Evolutionary conservation across 176 grass and related monocot genomes (phyloP).

Genomic region (Neostapfia colusana): DNA sequence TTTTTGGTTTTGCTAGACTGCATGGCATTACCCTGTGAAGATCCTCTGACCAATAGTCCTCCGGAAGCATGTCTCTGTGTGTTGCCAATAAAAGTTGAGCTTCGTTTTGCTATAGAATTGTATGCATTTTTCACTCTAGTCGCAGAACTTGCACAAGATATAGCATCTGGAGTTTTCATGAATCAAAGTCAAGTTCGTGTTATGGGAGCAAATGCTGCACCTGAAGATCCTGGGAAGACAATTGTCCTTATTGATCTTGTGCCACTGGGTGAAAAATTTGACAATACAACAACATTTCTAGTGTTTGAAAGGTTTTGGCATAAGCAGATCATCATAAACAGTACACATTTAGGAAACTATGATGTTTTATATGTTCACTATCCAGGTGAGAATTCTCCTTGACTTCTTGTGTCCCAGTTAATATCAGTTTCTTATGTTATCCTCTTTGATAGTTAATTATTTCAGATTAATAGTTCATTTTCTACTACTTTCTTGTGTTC

Average conservation of each 20-base stretch:
- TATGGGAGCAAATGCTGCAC: constrained; percentile 94
- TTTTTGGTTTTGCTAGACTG: constrained; percentile 65
- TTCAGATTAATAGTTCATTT: constrained; percentile 28
- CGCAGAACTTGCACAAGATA: constrained; percentile 72
- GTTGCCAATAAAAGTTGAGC: constrained; percentile 80
- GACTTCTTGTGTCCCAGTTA: constrained; percentile 21
- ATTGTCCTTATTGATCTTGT: constrained; percentile 79
- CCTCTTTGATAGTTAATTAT: constrained; percentile 23
- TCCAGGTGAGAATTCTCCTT: constrained; percentile 54
- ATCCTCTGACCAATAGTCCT: constrained; percentile 78
- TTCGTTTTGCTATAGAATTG: constrained; percentile 70
- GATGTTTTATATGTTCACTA: constrained; percentile 76
- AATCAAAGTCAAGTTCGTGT: constrained; percentile 86
- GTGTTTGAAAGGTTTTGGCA: constrained; percentile 85
- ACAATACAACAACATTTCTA: constrained; percentile 48
- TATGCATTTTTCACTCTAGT: constrained; percentile 89
- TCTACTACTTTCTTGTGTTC: constrained; percentile 1
- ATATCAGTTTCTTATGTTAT: constrained; percentile 27
- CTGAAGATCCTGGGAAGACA: constrained; percentile 76
- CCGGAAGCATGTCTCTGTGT: constrained; percentile 84
- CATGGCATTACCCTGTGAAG: constrained; percentile 50
- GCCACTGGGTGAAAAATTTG: constrained; percentile 62
- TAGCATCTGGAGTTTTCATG: constrained; percentile 76
- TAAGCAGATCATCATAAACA: constrained; percentile 83
- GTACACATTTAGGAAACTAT: constrained; percentile 59